Evolutionary conservation across 306 rosid genomes (phyloP).

Genomic region (Vigna reflexopilosa): DNA sequence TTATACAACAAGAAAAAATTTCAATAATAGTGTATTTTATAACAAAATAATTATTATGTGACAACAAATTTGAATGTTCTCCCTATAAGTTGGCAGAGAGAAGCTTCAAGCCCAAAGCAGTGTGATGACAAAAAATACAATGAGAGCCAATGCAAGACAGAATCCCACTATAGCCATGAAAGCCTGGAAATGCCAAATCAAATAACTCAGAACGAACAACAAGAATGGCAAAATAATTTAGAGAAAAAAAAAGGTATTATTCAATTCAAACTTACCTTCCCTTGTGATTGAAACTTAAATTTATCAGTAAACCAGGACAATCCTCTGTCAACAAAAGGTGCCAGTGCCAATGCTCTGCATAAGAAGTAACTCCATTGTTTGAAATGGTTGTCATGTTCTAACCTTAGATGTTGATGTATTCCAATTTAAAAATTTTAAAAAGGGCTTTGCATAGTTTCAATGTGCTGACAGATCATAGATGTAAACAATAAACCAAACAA

Average conservation of each 20-base stretch:
- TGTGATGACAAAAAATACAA: slow-evolving; percentile 71
- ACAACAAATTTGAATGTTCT: slow-evolving; percentile 21
- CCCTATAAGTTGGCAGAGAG: slow-evolving; percentile 19
- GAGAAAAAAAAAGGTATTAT: background rate
- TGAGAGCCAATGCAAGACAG: slow-evolving; percentile 74
- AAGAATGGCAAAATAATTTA: background rate
- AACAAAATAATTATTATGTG: background rate
- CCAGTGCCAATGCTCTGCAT: slow-evolving; percentile 86
- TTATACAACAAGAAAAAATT: background rate
- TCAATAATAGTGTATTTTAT: background rate
- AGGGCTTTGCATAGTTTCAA: background rate
- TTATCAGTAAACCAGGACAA: slow-evolving; percentile 81
- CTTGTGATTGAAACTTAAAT: slow-evolving; percentile 80
- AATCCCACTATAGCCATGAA: slow-evolving; percentile 69
- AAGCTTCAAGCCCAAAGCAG: slow-evolving; percentile 71
- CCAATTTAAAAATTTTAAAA: slow-evolving; percentile 17
- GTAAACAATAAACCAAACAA: slow-evolving; percentile 23
- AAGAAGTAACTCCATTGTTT: slow-evolving; percentile 34
- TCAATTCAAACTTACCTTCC: slow-evolving; percentile 56
- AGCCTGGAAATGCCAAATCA: slow-evolving; percentile 63
- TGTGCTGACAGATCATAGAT: slow-evolving; percentile 32
- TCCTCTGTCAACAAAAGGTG: slow-evolving; percentile 82
- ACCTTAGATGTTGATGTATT: slow-evolving; percentile 3
- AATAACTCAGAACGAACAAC: slow-evolving; percentile 6
- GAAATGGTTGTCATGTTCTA: slow-evolving; percentile 32